Evolutionary conservation across 345 rosid species (phyloP).

Genomic region (Aurinia saxatilis): DNA sequence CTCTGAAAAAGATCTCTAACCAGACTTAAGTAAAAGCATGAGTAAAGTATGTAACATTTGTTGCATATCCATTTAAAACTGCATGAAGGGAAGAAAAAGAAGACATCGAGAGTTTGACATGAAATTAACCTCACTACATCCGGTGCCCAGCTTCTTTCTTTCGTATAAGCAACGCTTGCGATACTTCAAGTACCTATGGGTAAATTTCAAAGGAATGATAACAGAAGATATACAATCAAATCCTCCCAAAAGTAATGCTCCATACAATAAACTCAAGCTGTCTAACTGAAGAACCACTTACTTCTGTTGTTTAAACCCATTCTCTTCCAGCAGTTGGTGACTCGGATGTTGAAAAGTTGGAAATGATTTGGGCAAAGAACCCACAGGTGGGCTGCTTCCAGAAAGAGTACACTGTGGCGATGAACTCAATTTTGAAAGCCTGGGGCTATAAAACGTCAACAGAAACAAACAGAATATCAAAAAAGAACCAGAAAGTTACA

Average conservation of each 20-base stretch:
- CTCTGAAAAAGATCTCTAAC: not conserved
- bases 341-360: constrained; percentile 96
- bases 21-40: not conserved
- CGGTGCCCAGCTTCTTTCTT: constrained; percentile 81
- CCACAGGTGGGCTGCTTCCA: constrained; percentile 91
- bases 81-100: not conserved
- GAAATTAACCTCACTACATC: constrained; percentile 83
- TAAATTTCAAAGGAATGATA: constrained; percentile 1
- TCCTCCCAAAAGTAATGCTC: constrained; percentile 1
- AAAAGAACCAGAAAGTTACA: not conserved
- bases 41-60: not conserved
- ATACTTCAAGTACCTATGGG: constrained; percentile 78
- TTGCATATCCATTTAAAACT: not conserved
- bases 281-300: constrained; percentile 33
- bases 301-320: constrained; percentile 95
- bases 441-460: constrained; percentile 40
- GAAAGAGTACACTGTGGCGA: constrained; percentile 68
- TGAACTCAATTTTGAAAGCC: constrained; percentile 73
- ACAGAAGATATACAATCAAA: constrained; percentile 3
- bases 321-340: constrained; percentile 90
- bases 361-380: constrained; percentile 90
- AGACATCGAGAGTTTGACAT: not conserved
- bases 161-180: constrained; percentile 87
- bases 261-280: constrained; percentile 1
- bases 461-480: not conserved